Evolutionary conservation across 2,329 filamentous ascomycete genomes (phyloP).

Genomic region (Stagonosporopsis chrysanthemi): DNA sequence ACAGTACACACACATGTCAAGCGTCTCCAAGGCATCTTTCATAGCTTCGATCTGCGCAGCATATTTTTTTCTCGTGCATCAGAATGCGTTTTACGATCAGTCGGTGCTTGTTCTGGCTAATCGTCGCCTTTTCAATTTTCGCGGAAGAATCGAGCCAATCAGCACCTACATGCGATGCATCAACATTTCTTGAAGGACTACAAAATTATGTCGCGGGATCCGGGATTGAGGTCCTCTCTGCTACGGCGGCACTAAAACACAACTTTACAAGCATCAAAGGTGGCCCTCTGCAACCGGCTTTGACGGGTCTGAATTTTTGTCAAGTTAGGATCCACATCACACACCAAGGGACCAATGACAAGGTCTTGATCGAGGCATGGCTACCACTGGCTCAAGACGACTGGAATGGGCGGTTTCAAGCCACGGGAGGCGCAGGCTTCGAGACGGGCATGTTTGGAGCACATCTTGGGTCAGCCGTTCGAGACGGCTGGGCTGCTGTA

Average conservation of each 20-base stretch:
- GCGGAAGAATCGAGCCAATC: neutral
- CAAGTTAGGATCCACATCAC: slow-evolving; percentile 32
- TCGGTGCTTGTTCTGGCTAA: neutral
- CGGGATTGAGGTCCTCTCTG: slow-evolving; percentile 23
- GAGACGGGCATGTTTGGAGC: slow-evolving; percentile 39
- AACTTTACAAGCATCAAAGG: slow-evolving; percentile 25
- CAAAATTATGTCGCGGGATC: neutral
- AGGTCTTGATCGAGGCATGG: slow-evolving; percentile 40
- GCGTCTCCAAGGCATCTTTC: neutral
- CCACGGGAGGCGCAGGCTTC: slow-evolving; percentile 42
- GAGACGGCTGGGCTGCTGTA: slow-evolving; percentile 41
- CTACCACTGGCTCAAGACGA: slow-evolving; percentile 33
- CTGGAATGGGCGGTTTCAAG: slow-evolving; percentile 47
- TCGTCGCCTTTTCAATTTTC: neutral
- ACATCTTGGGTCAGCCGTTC: slow-evolving; percentile 35
- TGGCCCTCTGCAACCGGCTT: slow-evolving; percentile 11
- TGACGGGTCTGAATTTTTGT: slow-evolving; percentile 32
- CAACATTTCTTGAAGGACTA: slow-evolving; percentile 13
- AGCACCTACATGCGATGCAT: slow-evolving; percentile 15
- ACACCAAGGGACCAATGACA: slow-evolving; percentile 32
- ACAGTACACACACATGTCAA: neutral
- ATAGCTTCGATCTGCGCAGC: neutral
- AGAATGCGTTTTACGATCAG: neutral
- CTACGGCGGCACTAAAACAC: slow-evolving; percentile 19
- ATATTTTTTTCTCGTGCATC: neutral